Conservation (phyloP, 2,329 filamentous ascomycete species). For the Phyllosticta citrichinensis region DNA sequence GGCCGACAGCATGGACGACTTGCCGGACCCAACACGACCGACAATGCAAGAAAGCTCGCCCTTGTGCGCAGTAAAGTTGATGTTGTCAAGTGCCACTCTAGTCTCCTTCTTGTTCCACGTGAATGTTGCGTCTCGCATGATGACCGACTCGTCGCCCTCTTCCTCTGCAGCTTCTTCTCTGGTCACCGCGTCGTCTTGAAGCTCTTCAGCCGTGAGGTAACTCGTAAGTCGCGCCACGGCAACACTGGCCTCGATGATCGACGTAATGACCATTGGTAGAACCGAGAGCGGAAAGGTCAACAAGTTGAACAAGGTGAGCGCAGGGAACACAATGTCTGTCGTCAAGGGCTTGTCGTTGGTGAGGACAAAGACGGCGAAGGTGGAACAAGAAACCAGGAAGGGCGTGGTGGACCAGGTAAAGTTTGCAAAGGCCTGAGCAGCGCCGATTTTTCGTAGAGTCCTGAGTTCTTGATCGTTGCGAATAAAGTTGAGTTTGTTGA, state of each 20-base stretch:
- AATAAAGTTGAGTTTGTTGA: conserved; percentile 93
- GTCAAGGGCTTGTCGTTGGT: conserved; percentile 72
- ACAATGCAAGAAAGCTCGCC: conserved; percentile 90
- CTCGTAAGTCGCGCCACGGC: conserved; percentile 76
- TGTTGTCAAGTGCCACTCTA: conserved; percentile 60
- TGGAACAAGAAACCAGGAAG: conserved; percentile 94
- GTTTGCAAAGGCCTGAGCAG: conserved; percentile 85
- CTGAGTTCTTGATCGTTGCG: conserved; percentile 93
- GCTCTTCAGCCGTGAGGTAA: conserved; percentile 79
- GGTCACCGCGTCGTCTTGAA: conserved; percentile 74
- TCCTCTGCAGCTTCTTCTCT: conserved; percentile 61
- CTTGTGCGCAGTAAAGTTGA: conserved; percentile 82
- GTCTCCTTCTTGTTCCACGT: conserved; percentile 85
- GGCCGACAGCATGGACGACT: conserved; percentile 83
- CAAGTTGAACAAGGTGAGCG: conserved; percentile 85
- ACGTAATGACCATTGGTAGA: conserved; percentile 94
- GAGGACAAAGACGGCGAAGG: conserved; percentile 87
- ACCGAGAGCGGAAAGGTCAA: conserved; percentile 91
- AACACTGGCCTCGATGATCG: conserved; percentile 91
- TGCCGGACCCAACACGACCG: conserved; percentile 87
- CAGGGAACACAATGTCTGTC: conserved; percentile 93
- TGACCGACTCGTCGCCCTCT: conserved; percentile 73
- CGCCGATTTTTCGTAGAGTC: conserved; percentile 91
- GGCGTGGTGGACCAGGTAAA: conserved; percentile 98
- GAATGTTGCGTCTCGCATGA: conserved; percentile 76